These are phyloP conservation scores for Akanthomyces dipterigenus DNA, from an alignment of 2,329 filamentous ascomycete species.

Conservation along the genomic window DNA sequence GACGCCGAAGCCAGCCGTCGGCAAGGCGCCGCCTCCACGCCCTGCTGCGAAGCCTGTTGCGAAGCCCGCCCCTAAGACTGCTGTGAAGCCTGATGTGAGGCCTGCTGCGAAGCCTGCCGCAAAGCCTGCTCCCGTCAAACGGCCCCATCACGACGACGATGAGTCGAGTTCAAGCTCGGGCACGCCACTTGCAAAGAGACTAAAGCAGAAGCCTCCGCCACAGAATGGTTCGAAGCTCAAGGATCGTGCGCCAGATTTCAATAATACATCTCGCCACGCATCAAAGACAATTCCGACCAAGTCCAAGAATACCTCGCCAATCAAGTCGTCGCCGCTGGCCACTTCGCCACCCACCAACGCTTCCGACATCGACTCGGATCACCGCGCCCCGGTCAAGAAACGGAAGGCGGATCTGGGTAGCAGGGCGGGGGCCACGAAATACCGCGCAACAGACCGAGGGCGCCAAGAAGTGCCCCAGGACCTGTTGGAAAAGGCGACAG, in stretches of 20 bases:
- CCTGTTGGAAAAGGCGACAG: conserved; percentile 45
- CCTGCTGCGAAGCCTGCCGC: conserved; percentile 12
- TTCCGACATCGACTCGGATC: conserved; percentile 49
- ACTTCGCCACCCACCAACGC: conserved; percentile 60
- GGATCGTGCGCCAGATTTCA: conserved; percentile 11
- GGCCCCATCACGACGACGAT: conserved; percentile 44
- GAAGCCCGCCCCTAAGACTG: conserved; percentile 10
- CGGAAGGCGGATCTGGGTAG: conserved; percentile 31
- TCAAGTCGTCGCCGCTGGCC: conserved; percentile 59
- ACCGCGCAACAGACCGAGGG: conserved; percentile 17
- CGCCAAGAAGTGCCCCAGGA: conserved; percentile 26
- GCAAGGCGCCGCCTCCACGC: conserved; percentile 11
- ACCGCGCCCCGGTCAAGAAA: conserved; percentile 31
- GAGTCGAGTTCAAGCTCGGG: conserved; percentile 56
- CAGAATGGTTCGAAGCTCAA: conserved; percentile 25
- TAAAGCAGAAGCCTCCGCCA: conserved; percentile 41
- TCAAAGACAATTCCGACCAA: conserved; percentile 20
- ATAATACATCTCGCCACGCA: neutral
- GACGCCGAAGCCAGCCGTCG: conserved; percentile 13
- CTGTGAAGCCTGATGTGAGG: conserved; percentile 22
- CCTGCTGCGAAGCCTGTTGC: conserved; percentile 21
- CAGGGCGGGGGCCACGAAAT: conserved; percentile 26
- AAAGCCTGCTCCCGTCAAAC: conserved; percentile 36
- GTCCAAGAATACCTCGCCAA: conserved; percentile 49
- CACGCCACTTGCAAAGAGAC: conserved; percentile 51